phyloP scores from a whole-genome alignment of 352 stramenopile genomes.

The Pythium folliculosum region DNA sequence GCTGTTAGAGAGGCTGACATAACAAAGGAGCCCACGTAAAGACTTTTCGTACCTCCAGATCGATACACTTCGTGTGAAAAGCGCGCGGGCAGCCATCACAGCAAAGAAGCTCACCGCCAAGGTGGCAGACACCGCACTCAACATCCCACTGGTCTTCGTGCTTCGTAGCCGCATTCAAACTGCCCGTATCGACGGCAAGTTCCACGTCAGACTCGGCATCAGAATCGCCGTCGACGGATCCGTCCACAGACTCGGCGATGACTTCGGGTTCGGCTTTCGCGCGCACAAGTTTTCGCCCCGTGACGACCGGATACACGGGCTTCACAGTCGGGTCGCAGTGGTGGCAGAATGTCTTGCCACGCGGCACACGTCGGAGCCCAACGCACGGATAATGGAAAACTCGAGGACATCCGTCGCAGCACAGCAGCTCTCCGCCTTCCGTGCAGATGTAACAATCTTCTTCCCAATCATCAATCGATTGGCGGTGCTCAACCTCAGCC shows the following conservation, averaged over 20 bases:
- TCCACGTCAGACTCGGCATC: constrained; percentile 24
- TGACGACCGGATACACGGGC: constrained; percentile 46
- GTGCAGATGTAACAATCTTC: constrained; percentile 90
- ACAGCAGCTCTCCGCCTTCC: constrained; percentile 84
- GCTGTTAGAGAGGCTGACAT: background rate
- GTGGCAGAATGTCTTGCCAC: constrained; percentile 86
- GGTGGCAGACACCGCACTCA: constrained; percentile 86
- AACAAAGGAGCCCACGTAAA: background rate
- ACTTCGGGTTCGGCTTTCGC: constrained; percentile 20
- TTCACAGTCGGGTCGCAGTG: constrained; percentile 74
- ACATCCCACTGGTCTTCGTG: constrained; percentile 85
- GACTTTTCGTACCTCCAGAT: constrained; percentile 40
- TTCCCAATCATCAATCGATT: constrained; percentile 84
- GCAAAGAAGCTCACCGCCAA: constrained; percentile 85
- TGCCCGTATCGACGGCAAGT: constrained; percentile 19
- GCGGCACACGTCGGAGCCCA: constrained; percentile 69
- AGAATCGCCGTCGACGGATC: background rate
- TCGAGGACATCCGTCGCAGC: constrained; percentile 90
- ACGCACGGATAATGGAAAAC: constrained; percentile 92
- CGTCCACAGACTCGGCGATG: constrained; percentile 19
- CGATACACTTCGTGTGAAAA: constrained; percentile 91
- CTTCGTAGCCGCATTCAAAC: constrained; percentile 36
- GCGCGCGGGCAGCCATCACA: constrained; percentile 92
- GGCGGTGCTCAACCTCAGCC: constrained; percentile 28
- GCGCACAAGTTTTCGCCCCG: constrained; percentile 8